A percentile compares a stretch with the other conserved stretches of the same genome.
These are phyloP conservation scores for Nepenthes mirabilis DNA, from an alignment of 148 eudicot species.

Conservation along the genomic window DNA sequence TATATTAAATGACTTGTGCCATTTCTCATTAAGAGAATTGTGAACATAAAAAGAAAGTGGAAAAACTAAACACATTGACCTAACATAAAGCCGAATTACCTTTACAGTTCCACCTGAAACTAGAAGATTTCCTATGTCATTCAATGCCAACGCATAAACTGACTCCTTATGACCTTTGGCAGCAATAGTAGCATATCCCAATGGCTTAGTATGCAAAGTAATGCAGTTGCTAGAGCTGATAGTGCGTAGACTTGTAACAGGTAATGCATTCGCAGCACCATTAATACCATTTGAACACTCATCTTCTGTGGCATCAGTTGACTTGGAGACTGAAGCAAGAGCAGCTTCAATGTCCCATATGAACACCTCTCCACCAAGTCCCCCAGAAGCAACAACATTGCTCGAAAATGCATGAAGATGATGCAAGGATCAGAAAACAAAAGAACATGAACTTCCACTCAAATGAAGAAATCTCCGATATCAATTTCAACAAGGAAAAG, in stretches of 20 bases:
- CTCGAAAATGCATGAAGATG: conserved; percentile 40
- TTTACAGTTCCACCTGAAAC: conserved; percentile 99
- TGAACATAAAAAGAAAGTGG: too few species aligned
- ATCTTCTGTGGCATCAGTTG: conserved; percentile 51
- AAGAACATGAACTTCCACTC: background rate
- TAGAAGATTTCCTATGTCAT: conserved; percentile 76
- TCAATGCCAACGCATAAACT: conserved; percentile 90
- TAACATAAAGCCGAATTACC: conserved; percentile 25
- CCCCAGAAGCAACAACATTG: conserved; percentile 82
- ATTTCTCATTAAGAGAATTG: too few species aligned
- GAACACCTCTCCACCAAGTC: conserved; percentile 98
- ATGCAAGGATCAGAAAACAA: conserved; percentile 14
- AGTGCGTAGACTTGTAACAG: conserved; percentile 54
- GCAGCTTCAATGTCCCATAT: conserved; percentile 99
- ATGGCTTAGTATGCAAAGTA: conserved; percentile 50
- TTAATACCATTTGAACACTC: conserved; percentile 51
- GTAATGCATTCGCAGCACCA: conserved; percentile 39
- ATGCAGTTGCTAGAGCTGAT: conserved; percentile 65
- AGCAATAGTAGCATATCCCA: conserved; percentile 62
- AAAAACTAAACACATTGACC: background rate
- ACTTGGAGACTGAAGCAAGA: conserved; percentile 56
- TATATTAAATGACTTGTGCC: background rate
- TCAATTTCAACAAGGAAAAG: background rate
- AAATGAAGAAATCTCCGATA: background rate
- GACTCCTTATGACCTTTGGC: conserved; percentile 99